Base-by-base conservation (phyloP, 352 stramenopile species). In the Phytophthora quininea region DNA sequence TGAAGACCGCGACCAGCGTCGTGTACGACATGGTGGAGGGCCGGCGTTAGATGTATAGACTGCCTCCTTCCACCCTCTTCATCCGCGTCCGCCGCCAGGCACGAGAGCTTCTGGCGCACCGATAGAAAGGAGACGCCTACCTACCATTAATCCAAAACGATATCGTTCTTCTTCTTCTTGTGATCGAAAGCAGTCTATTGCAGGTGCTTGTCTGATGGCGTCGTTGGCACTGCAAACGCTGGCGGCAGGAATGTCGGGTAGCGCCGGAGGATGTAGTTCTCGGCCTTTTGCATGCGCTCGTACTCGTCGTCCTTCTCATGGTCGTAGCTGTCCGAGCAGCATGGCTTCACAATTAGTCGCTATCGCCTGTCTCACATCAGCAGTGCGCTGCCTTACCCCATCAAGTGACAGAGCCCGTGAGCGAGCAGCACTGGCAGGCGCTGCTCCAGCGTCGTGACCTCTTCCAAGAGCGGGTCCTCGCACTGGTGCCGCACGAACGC, bases 1-100 rank as follows among this genome's bases (percentile, higher is more conserved):
- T 96, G 88, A 96, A 96, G 77, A 94, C 89, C 4, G 86, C 79
- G 11, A 95, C 85, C 35, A 91, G 73, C 62, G 79, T 92, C 69
- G 80, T 96, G 54, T 96, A 96, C 70, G 88, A 95, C 38, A 78
- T 81, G 67, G 82, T 89, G 46, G 83, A 91, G 69, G 62, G 76
- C 12, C 65, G 71, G n/a, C 46, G 29, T 12, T 55, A 55, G 49
- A 27, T 27, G 59, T 62, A 51, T 73, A 76, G 60, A 68, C 45
- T 48, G 35, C 52, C 40, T 47, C 58, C 54, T 31, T 58, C 54
- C 14, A 53, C 56, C 32, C 61, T 56, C 57, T 5, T 7, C 24
- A 55, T 51, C 49, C 46, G 19, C 64, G 50, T 32, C 49, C 58
- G 38, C 27, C 51, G 30, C 24, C 24, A 48, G 55, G 32, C 55